Base-by-base conservation (phyloP, 148 eudicot genomes). In the Arctostaphylos glauca region DNA sequence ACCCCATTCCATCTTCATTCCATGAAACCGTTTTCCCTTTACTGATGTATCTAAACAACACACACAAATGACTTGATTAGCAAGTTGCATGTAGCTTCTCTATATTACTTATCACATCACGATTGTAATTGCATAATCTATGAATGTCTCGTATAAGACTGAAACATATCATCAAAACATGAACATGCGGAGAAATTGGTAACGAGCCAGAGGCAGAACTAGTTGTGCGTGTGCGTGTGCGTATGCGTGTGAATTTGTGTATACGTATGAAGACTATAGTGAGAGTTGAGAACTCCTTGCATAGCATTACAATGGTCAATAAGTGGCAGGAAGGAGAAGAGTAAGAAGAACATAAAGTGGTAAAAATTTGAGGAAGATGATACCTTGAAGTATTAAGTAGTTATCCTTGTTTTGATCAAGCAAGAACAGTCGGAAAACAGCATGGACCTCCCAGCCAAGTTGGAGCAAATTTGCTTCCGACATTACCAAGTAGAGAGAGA, bases 401-500 rank as follows among this genome's bases (percentile, higher is more conserved):
- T 46, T 73, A 53, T 73, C 53, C 76, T 73, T 47, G 76, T 73
- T 73, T 73, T 73, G 76, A 19, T 73, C 41, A 74, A 21, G 56
- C 55, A 48, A 12, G 56, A 75, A 21, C 41, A 75, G 18, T 48
- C 18, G 55, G 55, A n/a, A 50, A 49, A 21, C 18, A 75, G 58
- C 55, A 21, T 48, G 56, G 19, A 74, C 78, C 58, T 74, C 78
- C 78, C 78, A 74, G 23, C 78, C 78, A 23, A 16, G 78, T 48
- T n/a, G 7, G 38, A 21, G 38, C 7, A 2, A 23, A 74, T 23
- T 74, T 74, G 25, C 38, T 49, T 74, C 78, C 5, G 78, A 13
- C 56, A n/a, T 49, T 46, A 74, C 58, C 78, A 74, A 74, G 78
- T 74, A 74, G 21, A 74, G 55, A 74, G 78, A 74, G 38, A 74